Base-by-base conservation (phyloP, 306 rosid genomes). In the Rosa lucieae region DNA sequence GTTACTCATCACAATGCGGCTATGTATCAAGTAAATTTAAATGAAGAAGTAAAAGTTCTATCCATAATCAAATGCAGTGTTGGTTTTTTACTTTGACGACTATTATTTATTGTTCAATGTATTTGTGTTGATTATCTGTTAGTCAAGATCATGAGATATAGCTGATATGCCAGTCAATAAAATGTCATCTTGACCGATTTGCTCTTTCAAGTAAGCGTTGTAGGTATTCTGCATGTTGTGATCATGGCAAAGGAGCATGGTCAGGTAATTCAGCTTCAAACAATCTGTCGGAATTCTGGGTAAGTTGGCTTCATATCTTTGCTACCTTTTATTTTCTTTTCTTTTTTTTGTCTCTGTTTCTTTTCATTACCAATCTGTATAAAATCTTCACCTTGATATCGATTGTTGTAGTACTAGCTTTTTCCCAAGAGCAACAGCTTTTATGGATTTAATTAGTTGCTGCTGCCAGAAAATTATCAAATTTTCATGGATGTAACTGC, bases 401-500 rank as follows among this genome's bases (percentile, higher is more conserved):
- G 4, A 3, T 32, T 72, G 26, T 72, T 35, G 10, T 48, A 47
- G 43, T 3, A 71, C 14, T 15, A 71, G 21, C 3, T n/a, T 21
- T 70, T 44, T 0, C 56, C 10, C 55, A 44, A 70, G 39, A 42
- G 13, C 42, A 48, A 26, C 12, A 40, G 26, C 8, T 40, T 75
- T 43, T 70, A 67, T 76, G 29, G 48, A 58, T 48, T 69, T 67
- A 67, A 71, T 48, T 58, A 37, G 72, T 72, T 76, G 59, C 46
- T 62, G 37, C 52, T 3, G 74, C n/a, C 59, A 48, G 32, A 48
- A 52, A 42, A 7, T 4, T 67, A n/a, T 42, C 10, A 40, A 15
- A 78, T 20, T n/a, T n/a, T 23, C 75, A 63, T 42, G 66, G 47
- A 72, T 39, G 77, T 82, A 70, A 44, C 70, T 80, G 69, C 39